Base-by-base conservation (phyloP, 2,329 filamentous ascomycete genomes). In the Xylaria hypoxylon region DNA sequence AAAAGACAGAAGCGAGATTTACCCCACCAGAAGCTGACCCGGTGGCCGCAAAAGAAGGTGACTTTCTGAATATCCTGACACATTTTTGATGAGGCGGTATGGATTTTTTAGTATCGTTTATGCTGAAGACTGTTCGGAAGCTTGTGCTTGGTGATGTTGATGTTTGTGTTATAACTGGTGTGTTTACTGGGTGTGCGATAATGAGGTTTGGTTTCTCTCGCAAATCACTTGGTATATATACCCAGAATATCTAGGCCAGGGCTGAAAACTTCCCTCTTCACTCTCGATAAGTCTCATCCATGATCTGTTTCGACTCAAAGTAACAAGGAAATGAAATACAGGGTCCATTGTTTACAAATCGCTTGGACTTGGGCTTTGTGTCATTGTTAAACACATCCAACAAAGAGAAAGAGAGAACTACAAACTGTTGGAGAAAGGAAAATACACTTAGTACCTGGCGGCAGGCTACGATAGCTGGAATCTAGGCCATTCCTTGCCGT, bases 31-130 rank as follows among this genome's bases (percentile, higher is more conserved):
- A 50, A 67, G 4, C 33, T 59, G 3, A 5, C n/a, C 55, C 56
- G 64, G 35, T 67, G 64, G 17, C 55, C 55, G 5, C 60, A 67
- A 26, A 7, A 17, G 26, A 55, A 67, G 8, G 55, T 67, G 3
- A 64, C 59, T 19, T 59, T 42, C 19, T 64, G 55, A 17, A 64
- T 64, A 3, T 64, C 55, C 15, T 64, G 64, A 13, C 64, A 67
- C 60, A 67, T 67, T 5, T 44, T 59, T 17, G 15, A 10, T 7
- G 17, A 19, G 8, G 5, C 7, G 24, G 13, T 15, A 4, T 28
- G 24, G 8, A n/a, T 17, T 15, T n/a, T 3, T 50, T 3, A 50
- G 8, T 19, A 17, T 28, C 1, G 17, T 19, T 51, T 11, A 2
- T 2, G 48, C 11, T 19, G 26, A 19, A 2, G 5, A 8, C 2